Percentiles rank a stretch among this genome's conserved stretches.
Conservation (phyloP, 805 yeast species). For the Candida germanica region DNA sequence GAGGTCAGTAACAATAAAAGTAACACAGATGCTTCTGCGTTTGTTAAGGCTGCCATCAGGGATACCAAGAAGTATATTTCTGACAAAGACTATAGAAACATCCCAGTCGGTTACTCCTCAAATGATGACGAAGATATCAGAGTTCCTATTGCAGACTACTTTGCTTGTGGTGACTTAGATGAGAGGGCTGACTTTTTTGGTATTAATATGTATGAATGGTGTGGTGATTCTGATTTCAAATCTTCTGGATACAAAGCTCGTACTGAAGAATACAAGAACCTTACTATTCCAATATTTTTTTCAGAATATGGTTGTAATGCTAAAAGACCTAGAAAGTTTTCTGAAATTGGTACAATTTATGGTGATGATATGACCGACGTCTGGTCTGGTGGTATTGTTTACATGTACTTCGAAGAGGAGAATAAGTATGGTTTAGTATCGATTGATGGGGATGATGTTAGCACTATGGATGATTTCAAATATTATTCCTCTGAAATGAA, state of each 20-base stretch:
- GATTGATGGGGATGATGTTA: slow-evolving; percentile 46
- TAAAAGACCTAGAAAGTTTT: slow-evolving; percentile 69
- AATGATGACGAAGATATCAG: slow-evolving; percentile 86
- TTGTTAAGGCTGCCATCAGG: slow-evolving; percentile 93
- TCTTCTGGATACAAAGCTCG: slow-evolving; percentile 67
- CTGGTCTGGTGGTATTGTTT: slow-evolving; percentile 93
- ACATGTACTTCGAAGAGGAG: slow-evolving; percentile 84
- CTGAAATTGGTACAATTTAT: slow-evolving; percentile 69
- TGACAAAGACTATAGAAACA: slow-evolving; percentile 60
- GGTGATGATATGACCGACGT: slow-evolving; percentile 75
- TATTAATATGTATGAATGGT: slow-evolving; percentile 87
- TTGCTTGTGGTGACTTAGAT: slow-evolving; percentile 70
- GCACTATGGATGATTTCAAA: slow-evolving; percentile 59
- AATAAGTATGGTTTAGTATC: slow-evolving; percentile 80
- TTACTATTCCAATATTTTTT: slow-evolving; percentile 79
- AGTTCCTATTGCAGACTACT: slow-evolving; percentile 75
- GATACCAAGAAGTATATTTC: slow-evolving; percentile 78
- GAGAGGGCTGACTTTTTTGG: slow-evolving; percentile 79
- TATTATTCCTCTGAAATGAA: slow-evolving; percentile 34
- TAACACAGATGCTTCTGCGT: slow-evolving; percentile 88
- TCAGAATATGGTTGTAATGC: slow-evolving; percentile 88
- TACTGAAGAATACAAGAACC: slow-evolving; percentile 68
- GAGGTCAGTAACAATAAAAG: slow-evolving; percentile 86
- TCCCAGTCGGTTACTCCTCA: slow-evolving; percentile 94
- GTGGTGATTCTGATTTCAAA: slow-evolving; percentile 61